Evolutionary conservation across 2,329 filamentous ascomycete species (phyloP).

Genomic region (Stemphylium beticola): DNA sequence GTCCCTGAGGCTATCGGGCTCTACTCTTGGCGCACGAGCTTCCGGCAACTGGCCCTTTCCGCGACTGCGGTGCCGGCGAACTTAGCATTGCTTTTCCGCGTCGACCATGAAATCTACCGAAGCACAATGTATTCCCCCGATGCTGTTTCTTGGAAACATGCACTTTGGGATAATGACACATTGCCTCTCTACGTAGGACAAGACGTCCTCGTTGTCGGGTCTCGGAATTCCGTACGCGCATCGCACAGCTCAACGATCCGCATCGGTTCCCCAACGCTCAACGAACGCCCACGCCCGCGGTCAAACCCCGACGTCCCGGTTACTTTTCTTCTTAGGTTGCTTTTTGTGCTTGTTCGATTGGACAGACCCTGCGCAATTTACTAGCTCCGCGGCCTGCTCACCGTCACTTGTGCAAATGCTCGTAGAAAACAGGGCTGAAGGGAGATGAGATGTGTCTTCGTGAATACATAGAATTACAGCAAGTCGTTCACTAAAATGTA

Average conservation of each 20-base stretch:
- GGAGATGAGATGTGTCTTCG: constrained; percentile 13
- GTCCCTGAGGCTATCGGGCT: constrained; percentile 17
- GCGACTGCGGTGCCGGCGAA: neutral
- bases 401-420: neutral
- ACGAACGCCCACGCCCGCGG: constrained; percentile 10
- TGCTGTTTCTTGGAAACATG: no score
- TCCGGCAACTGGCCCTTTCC: constrained; percentile 2
- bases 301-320: constrained; percentile 9
- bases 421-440: neutral
- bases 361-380: neutral
- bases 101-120: neutral
- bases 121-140: no score
- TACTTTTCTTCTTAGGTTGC: constrained; percentile 10
- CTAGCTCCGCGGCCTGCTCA: constrained; percentile 6
- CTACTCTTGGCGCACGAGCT: constrained; percentile 9
- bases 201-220: constrained; percentile 4
- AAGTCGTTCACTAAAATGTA: constrained; percentile 35
- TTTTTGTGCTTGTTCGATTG: constrained; percentile 8
- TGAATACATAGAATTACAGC: constrained; percentile 36
- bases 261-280: constrained; percentile 29
- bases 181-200: neutral
- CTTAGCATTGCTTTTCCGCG: constrained; percentile 2
- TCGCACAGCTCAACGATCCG: constrained; percentile 19
- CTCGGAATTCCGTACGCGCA: constrained; percentile 1
- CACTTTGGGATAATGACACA: neutral